Evolutionary conservation across 257 asterid genomes (phyloP).

Genomic region (Sherardia arvensis): DNA sequence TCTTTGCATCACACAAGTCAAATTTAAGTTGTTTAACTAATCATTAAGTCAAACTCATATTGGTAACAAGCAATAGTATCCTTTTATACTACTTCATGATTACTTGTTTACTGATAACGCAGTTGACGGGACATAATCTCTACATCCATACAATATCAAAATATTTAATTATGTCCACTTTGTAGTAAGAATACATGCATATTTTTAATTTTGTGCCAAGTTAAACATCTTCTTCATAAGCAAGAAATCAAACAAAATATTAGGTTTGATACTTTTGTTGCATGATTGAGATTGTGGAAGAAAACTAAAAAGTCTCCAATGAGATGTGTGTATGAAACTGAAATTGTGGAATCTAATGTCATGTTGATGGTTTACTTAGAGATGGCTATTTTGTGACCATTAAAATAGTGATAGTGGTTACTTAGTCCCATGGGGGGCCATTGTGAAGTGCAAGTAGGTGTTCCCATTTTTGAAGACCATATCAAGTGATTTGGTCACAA

Average conservation of each 20-base stretch:
- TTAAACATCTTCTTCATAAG: not conserved
- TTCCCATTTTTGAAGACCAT: constrained; percentile 46
- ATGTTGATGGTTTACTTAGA: not conserved
- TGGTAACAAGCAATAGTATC: too few relatives aligned
- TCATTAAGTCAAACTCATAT: not conserved
- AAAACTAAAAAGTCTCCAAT: not conserved
- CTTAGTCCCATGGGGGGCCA: constrained; percentile 33
- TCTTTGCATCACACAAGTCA: not conserved
- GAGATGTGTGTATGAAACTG: not conserved
- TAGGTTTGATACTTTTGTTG: not conserved
- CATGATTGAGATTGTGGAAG: not conserved
- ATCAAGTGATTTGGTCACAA: constrained; percentile 43
- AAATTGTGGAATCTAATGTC: not conserved
- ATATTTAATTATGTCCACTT: not conserved
- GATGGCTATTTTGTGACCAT: constrained; percentile 5
- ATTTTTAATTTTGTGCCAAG: too few relatives aligned
- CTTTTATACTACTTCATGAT: too few relatives aligned
- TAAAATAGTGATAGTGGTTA: constrained; percentile 15
- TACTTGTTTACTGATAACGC: too few relatives aligned
- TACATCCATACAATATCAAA: too few relatives aligned
- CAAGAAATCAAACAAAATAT: too few relatives aligned
- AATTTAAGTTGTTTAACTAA: not conserved
- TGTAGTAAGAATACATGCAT: too few relatives aligned
- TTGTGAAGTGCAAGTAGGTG: constrained; percentile 21
- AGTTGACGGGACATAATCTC: too few relatives aligned